Evolutionary conservation across 2,329 filamentous ascomycete genomes (phyloP), one percentile per base, ranked within the genome.

Genomic region (Xylariaceae sp.): DNA sequence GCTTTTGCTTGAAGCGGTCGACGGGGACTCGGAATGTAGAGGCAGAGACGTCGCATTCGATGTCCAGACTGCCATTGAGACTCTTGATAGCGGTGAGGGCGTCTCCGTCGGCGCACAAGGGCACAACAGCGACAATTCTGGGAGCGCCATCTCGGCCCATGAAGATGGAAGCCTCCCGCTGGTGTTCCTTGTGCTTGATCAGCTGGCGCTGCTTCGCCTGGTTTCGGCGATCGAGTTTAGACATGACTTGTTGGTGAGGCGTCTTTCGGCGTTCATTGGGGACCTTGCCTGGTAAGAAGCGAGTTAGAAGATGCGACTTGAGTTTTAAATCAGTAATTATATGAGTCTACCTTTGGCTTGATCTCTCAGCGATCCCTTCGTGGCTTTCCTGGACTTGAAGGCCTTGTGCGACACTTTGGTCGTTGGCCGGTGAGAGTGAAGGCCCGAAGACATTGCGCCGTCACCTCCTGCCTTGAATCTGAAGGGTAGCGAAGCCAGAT

Each of bases 191-290:
- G 71, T 92, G 86, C 76, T 97, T 97, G 67, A 86, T 81, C 63
- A 89, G 78, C 69, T 93, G 89, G 74, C 88, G 87, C 79, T 99
- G 94, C 75, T 93, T 93, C 67, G 91, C 90, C 78, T 96, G 91
- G 75, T 99, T 97, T 68, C 91, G 87, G 61, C 94, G 88, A 75
- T 96, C 92, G 73, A 99, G 84, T 77, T 97, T 99, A 60, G 92
- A 96, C 90, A 97, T 93, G 77, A 97, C 85, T 77, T 96, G 91
- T 74, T 99, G 94, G 74, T 96, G 91, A 57, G 90, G 90, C 13
- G 93, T 96, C 75, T 90, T 95, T 71, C 30, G 93, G 95, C 75
- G 90, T 94, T 71, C 93, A 86, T 68, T 81, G 80, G 62, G 88
- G 53, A 93, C 82, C 75, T 94, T 94, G 72, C 92, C 90, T 94